Percentiles rank a stretch among this genome's conserved stretches.
Evolutionary conservation across 2,329 filamentous ascomycete species (phyloP).

Genomic region (Gaeumannomyces tritici): DNA sequence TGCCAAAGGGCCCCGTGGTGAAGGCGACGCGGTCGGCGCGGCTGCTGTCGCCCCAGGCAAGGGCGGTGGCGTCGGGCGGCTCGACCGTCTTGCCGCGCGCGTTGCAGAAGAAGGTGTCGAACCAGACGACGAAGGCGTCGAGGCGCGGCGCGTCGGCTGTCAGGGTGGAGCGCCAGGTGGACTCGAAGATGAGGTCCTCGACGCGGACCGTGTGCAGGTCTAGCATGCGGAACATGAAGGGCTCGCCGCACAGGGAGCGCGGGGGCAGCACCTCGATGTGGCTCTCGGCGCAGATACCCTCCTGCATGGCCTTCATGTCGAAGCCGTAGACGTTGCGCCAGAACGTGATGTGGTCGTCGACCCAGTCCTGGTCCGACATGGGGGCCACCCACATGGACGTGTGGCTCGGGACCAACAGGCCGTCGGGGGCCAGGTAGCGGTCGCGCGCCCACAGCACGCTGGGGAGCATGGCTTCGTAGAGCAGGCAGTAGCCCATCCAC

Average conservation of each 20-base stretch:
- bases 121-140: slow-evolving; percentile 89
- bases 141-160: slow-evolving; percentile 54
- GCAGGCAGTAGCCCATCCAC: slow-evolving; percentile 93
- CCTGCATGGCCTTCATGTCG: slow-evolving; percentile 85
- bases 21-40: slow-evolving; percentile 62
- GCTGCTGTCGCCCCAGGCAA: slow-evolving; percentile 49
- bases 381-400: slow-evolving; percentile 77
- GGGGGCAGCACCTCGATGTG: slow-evolving; percentile 63
- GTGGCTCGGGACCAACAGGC: slow-evolving; percentile 80
- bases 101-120: slow-evolving; percentile 80
- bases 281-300: slow-evolving; percentile 72
- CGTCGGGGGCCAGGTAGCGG: slow-evolving; percentile 69
- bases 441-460: slow-evolving; percentile 85
- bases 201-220: slow-evolving; percentile 65
- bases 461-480: slow-evolving; percentile 94
- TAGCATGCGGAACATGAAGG: slow-evolving; percentile 62
- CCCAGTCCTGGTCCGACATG: slow-evolving; percentile 65
- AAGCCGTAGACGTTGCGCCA: slow-evolving; percentile 95
- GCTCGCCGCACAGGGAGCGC: slow-evolving; percentile 46
- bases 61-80: slow-evolving; percentile 42
- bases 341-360: slow-evolving; percentile 69
- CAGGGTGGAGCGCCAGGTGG: slow-evolving; percentile 54
- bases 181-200: slow-evolving; percentile 67
- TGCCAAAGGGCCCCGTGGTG: slow-evolving; percentile 71
- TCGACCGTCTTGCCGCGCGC: slow-evolving; percentile 40